These are phyloP conservation scores for Patellaria atrata DNA, from an alignment of 495 filamentous ascomycete species.

Conservation along the genomic window DNA sequence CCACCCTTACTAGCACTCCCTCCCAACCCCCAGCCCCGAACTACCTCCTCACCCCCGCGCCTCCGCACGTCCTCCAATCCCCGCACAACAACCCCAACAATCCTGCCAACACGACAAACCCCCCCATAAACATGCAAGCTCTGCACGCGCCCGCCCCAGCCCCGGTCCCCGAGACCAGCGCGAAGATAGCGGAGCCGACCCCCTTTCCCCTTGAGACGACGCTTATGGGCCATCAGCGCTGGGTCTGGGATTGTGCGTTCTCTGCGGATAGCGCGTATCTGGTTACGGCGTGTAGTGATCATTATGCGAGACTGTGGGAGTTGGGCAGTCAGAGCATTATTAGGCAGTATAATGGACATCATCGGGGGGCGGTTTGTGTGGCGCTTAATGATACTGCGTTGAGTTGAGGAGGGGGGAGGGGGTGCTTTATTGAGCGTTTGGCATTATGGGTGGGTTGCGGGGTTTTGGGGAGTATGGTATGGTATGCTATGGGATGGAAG, in stretches of 20 bases:
- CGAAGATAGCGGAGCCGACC: slow-evolving; percentile 29
- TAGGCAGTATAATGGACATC: slow-evolving; percentile 94
- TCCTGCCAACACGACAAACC: slow-evolving; percentile 6
- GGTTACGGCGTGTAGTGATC: slow-evolving; percentile 94
- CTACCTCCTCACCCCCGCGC: too few species aligned
- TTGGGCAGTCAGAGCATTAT: slow-evolving; percentile 73
- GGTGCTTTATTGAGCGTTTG: too few species aligned
- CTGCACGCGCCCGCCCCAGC: background rate
- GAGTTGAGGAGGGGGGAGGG: slow-evolving; percentile 4
- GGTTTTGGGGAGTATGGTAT: too few species aligned
- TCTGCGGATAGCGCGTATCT: slow-evolving; percentile 92
- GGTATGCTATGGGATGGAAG: too few species aligned
- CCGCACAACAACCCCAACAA: slow-evolving; percentile 15
- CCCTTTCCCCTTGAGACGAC: slow-evolving; percentile 75
- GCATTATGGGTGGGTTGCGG: too few species aligned
- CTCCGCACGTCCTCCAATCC: slow-evolving; percentile 19
- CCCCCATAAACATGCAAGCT: background rate
- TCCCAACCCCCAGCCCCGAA: slow-evolving; percentile 14
- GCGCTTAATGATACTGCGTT: slow-evolving; percentile 64
- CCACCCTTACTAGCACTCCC: slow-evolving; percentile 21
- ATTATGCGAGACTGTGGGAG: slow-evolving; percentile 97
- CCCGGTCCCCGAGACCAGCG: slow-evolving; percentile 14
- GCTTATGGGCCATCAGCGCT: slow-evolving; percentile 85
- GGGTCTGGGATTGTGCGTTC: slow-evolving; percentile 99
- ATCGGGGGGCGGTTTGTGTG: slow-evolving; percentile 88